Conservation (phyloP, 208 protist genomes). For the Acanthamoeba lugdunensis region DNA sequence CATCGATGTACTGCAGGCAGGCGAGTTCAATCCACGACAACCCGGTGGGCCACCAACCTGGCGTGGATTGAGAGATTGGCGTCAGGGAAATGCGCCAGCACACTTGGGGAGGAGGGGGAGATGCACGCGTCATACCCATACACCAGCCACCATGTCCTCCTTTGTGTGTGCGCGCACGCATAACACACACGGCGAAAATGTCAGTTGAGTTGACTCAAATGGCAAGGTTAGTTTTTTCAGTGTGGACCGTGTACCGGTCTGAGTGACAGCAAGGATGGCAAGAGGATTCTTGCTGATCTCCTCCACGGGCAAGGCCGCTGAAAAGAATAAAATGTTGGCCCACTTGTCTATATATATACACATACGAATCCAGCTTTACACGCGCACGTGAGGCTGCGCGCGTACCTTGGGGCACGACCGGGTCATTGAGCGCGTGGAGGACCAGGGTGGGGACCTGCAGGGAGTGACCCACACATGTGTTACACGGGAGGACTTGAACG, state of each 20-base stretch:
- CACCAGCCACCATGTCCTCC: not conserved
- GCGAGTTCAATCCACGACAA: not conserved
- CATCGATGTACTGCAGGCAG: not conserved
- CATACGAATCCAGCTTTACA: no score
- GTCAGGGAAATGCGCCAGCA: no score
- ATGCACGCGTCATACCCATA: not conserved
- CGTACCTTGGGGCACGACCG: not conserved
- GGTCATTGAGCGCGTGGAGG: not conserved
- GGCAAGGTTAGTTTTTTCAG: no score
- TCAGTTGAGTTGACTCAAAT: no score
- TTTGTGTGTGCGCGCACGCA: no score
- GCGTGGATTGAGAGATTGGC: no score
- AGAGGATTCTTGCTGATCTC: not conserved
- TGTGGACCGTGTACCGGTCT: not conserved
- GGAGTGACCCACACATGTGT: not conserved
- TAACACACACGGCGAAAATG: no score
- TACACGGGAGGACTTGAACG: not conserved
- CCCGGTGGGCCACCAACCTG: not conserved
- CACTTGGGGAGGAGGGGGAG: no score
- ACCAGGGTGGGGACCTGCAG: not conserved
- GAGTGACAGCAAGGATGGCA: not conserved
- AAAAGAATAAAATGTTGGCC: not conserved
- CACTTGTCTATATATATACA: no score
- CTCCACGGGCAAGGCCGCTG: not conserved
- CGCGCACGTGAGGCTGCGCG: no score